Evolutionary conservation across 2,329 filamentous ascomycete species (phyloP), one percentile per base, ranked within the genome.

Genomic region (Plenodomus lindquistii): DNA sequence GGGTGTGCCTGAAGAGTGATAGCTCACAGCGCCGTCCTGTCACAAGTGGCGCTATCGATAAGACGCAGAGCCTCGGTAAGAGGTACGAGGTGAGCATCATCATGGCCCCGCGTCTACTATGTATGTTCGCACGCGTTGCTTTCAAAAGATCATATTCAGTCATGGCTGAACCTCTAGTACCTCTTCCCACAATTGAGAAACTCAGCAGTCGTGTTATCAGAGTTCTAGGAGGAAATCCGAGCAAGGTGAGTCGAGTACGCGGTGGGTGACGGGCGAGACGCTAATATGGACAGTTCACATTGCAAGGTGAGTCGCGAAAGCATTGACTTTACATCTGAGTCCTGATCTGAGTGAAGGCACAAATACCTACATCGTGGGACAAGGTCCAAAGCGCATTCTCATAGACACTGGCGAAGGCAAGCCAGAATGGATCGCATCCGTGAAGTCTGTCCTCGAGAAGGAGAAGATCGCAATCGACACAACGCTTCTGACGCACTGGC

Each of bases 341-440:
- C n/a, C 17, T 48, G 22, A 60, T 66, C 29, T 55, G n/a, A 24
- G 18, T 64, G 81, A 58, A 82, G 80, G 91, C 54, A 97, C 94
- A 59, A 99, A 99, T 72, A 99, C 94, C 27, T 99, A 99, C 71
- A 81, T 99, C 16, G 67, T 99, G 50, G 94, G 94, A 49, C 85
- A 82, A 6, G 93, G 92, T 3, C 70, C 77, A 5, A 74, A 76
- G 6, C 85, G 94, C 9, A 80, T 97, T 49, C 82, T 99, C 18
- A 85, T 99, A 65, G 94, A 99, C 74, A 96, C 92, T 0, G 94
- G 89, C 40, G 87, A 96, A 72, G 94, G 93, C 39, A 82, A 79
- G 48, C 82, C 85, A 2, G 79, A 82, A 27, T 99, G 93, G 93
- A 79, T 84, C 36, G 71, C 79, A 0, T 81, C 83, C 0, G 74